Evolutionary conservation across 2,329 filamentous ascomycete genomes (phyloP).

Genomic region (Nemania sp.): DNA sequence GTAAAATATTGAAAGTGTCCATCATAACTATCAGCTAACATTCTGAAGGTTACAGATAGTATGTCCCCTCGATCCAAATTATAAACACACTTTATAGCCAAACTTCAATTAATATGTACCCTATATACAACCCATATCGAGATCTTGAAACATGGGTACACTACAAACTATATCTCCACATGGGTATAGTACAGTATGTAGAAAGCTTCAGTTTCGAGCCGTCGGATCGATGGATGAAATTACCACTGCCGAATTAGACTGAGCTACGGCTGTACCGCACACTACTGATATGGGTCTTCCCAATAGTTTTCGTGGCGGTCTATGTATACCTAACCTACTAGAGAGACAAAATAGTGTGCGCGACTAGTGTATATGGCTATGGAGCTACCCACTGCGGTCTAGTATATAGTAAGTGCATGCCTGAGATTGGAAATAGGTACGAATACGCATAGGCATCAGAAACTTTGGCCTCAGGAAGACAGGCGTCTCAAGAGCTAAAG

Average conservation of each 20-base stretch:
- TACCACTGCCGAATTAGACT: constrained; percentile 1
- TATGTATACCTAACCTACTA: too few relatives aligned
- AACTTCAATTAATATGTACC: neutral
- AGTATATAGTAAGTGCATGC: neutral
- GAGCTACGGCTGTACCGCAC: neutral
- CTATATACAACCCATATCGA: neutral
- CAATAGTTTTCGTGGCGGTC: neutral
- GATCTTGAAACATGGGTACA: neutral
- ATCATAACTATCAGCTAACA: neutral
- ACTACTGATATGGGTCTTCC: neutral
- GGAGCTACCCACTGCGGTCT: neutral
- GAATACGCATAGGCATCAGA: too few relatives aligned
- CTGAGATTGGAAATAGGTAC: too few relatives aligned
- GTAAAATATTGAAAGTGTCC: neutral
- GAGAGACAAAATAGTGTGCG: neutral
- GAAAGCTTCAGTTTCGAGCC: neutral
- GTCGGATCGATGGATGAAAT: neutral
- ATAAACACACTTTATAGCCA: neutral
- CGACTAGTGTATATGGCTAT: constrained; percentile 1
- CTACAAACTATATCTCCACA: neutral
- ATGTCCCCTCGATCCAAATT: neutral
- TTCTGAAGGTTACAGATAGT: neutral
- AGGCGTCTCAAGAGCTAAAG: neutral
- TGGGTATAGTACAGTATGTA: neutral
- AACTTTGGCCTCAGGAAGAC: neutral